Conservation (phyloP, 371 early-diverging fungal species). For the Apophysomyces ossiformis region DNA sequence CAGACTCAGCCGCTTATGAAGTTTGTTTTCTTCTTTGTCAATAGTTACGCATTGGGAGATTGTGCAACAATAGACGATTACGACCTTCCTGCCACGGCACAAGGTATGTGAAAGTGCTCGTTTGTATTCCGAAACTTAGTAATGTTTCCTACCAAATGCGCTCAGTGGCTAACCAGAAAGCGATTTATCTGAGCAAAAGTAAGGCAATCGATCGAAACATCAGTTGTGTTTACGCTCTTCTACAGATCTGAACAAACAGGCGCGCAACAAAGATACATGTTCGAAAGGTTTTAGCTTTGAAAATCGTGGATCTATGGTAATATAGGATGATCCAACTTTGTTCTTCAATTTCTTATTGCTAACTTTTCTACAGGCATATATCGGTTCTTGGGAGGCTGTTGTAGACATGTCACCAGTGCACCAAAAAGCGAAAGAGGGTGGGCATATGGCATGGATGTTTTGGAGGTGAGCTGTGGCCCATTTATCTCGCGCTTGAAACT, state of each 20-base stretch:
- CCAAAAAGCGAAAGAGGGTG: slow-evolving; percentile 50
- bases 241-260: neutral
- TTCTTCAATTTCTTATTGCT: neutral
- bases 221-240: neutral
- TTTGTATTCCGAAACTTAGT: neutral
- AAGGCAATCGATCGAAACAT: neutral
- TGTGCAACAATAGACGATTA: slow-evolving; percentile 72
- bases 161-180: slow-evolving; percentile 80
- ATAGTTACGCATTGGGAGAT: slow-evolving; percentile 79
- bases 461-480: slow-evolving; percentile 57
- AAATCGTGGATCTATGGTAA: slow-evolving; percentile 34
- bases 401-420: slow-evolving; percentile 56
- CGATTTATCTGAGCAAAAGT: slow-evolving; percentile 62
- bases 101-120: slow-evolving; percentile 32
- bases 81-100: slow-evolving; percentile 79
- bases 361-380: slow-evolving; percentile 47
- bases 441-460: slow-evolving; percentile 68
- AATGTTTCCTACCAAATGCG: neutral
- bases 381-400: slow-evolving; percentile 61
- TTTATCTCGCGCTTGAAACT: neutral
- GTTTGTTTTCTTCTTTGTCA: slow-evolving; percentile 4
- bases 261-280: neutral
- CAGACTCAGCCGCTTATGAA: slow-evolving; percentile 8
- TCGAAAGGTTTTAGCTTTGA: slow-evolving; percentile 35
- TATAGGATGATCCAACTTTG: neutral